Conservation (phyloP, 2,329 filamentous ascomycete genomes). For the Ambrosiella cleistominuta region DNA sequence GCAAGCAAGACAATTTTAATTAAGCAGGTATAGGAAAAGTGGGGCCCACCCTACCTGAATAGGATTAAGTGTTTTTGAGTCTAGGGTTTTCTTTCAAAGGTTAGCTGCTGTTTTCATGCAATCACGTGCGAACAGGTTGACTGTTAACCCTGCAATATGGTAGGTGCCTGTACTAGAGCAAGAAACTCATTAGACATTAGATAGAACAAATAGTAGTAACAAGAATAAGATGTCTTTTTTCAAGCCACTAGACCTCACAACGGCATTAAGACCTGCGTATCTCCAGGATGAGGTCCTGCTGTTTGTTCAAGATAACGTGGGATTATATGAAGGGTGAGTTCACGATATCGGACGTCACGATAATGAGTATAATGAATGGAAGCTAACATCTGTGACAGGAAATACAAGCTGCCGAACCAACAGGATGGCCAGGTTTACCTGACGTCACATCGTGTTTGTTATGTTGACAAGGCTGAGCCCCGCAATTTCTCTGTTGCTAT, state of each 20-base stretch:
- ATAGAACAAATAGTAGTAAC: no score
- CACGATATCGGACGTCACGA: neutral
- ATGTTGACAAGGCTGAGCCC: constrained; percentile 77
- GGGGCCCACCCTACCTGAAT: no score
- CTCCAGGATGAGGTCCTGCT: constrained; percentile 85
- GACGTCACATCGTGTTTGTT: constrained; percentile 89
- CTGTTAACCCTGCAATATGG: no score
- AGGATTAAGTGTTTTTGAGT: no score
- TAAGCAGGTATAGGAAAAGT: no score
- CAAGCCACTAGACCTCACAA: constrained; percentile 88
- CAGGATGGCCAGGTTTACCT: constrained; percentile 94
- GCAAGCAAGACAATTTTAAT: no score
- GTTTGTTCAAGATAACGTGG: constrained; percentile 94
- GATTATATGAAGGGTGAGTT: constrained; percentile 80
- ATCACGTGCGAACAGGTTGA: no score
- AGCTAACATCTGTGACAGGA: constrained; percentile 34
- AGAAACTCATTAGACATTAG: no score
- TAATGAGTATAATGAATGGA: constrained; percentile 1
- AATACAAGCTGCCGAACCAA: constrained; percentile 84
- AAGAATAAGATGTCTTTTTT: constrained; percentile 37
- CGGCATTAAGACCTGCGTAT: constrained; percentile 81
- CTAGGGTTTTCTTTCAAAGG: no score
- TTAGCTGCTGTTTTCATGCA: no score
- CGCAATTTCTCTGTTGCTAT: constrained; percentile 70
- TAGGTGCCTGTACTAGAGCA: no score